phyloP scores from a whole-genome alignment of 176 grass and related monocot genomes.

The Aegilops longissima region DNA sequence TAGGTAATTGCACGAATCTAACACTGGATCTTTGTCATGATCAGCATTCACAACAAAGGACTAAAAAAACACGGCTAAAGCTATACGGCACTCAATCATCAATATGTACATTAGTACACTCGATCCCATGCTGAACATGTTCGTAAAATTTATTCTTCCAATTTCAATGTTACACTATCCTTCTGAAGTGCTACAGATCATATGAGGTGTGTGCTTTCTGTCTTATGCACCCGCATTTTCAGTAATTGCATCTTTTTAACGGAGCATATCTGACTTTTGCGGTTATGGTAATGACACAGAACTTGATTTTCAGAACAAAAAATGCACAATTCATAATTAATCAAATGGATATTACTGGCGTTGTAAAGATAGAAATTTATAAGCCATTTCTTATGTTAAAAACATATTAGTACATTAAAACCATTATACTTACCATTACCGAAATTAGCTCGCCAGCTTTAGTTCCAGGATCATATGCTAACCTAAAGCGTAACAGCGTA shows the following conservation, averaged over 20 bases:
- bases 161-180: neutral
- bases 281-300: neutral
- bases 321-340: neutral
- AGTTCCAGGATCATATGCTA: neutral
- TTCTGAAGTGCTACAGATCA: neutral
- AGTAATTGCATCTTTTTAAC: neutral
- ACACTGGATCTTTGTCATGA: neutral
- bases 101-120: neutral
- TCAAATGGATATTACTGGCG: too few species aligned
- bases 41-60: slow-evolving; percentile 3
- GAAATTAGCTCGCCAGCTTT: neutral
- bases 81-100: neutral
- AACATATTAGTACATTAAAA: neutral
- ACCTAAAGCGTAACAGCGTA: neutral
- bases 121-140: neutral
- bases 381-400: neutral
- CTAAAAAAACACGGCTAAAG: neutral
- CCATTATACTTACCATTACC: neutral
- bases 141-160: neutral
- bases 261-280: neutral
- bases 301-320: slow-evolving; percentile 2
- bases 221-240: slow-evolving; percentile 4
- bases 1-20: slow-evolving; percentile 7
- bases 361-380: neutral
- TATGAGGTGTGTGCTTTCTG: neutral